These are phyloP conservation scores for Phytophthora palmivora DNA, from an alignment of 352 stramenopile genomes.

Conservation along the genomic window DNA sequence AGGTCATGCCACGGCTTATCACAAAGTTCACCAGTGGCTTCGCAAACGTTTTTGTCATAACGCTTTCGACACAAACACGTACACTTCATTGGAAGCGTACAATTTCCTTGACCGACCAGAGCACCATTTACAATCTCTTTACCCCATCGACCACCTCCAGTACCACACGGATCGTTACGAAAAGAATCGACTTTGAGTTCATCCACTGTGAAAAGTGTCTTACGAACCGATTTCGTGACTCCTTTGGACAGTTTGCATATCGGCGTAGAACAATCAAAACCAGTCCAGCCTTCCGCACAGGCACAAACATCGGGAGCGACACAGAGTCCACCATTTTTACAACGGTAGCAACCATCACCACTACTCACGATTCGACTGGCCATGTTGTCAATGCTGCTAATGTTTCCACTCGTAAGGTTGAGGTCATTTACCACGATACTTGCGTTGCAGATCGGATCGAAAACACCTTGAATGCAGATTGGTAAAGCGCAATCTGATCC, in stretches of 20 bases:
- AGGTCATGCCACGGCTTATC: conserved; percentile 85
- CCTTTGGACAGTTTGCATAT: conserved; percentile 80
- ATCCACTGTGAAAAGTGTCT: conserved; percentile 95
- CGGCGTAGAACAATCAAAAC: conserved; percentile 94
- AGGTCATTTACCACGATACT: conserved; percentile 47
- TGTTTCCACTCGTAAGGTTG: conserved; percentile 30
- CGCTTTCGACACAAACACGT: conserved; percentile 92
- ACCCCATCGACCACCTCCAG: conserved; percentile 75
- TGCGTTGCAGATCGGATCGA: conserved; percentile 90
- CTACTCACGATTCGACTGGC: conserved; percentile 37
- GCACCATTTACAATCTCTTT: conserved; percentile 79
- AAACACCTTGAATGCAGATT: conserved; percentile 96
- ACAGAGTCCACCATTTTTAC: conserved; percentile 94
- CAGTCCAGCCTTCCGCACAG: conserved; percentile 93
- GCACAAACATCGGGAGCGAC: conserved; percentile 90
- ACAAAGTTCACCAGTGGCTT: conserved; percentile 79
- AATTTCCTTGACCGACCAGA: conserved; percentile 91
- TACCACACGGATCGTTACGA: conserved; percentile 94
- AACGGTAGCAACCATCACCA: conserved; percentile 94
- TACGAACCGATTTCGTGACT: conserved; percentile 64
- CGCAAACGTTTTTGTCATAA: conserved; percentile 76
- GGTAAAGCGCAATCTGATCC: conserved; percentile 95
- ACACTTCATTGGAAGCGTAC: conserved; percentile 90
- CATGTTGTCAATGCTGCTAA: conserved; percentile 40
- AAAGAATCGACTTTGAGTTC: conserved; percentile 93